These are phyloP conservation scores for Cladosporium sp. DNA, from an alignment of 2,329 filamentous ascomycete species.

Conservation along the genomic window DNA sequence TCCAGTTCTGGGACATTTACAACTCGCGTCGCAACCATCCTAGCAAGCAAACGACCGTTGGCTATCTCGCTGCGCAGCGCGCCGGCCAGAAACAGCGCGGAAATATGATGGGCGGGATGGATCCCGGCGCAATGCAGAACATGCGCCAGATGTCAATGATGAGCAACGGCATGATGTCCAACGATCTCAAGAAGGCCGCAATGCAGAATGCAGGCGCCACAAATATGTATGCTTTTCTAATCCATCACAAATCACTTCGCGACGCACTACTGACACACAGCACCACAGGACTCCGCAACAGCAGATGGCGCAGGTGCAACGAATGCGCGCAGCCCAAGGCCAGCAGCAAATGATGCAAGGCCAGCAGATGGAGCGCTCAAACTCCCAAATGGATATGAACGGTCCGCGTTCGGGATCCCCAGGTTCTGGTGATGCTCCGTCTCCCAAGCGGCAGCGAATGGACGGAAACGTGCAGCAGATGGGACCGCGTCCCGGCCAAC, in stretches of 20 bases:
- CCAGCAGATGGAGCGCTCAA: constrained; percentile 81
- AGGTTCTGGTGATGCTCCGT: constrained; percentile 79
- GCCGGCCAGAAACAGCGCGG: constrained; percentile 69
- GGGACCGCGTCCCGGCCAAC: constrained; percentile 45
- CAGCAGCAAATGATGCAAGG: constrained; percentile 64
- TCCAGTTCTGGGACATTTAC: constrained; percentile 95
- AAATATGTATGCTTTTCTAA: constrained; percentile 29
- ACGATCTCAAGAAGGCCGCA: constrained; percentile 37
- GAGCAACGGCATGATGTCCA: constrained; percentile 55
- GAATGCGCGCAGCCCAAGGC: constrained; percentile 59
- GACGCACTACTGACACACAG: constrained; percentile 2
- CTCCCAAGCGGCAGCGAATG: constrained; percentile 85
- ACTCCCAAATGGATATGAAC: constrained; percentile 82
- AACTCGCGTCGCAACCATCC: constrained; percentile 68
- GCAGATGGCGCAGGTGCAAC: constrained; percentile 47
- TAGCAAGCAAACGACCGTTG: constrained; percentile 54
- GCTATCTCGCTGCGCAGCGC: constrained; percentile 60
- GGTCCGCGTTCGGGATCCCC: constrained; percentile 80
- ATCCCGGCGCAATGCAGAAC: constrained; percentile 55
- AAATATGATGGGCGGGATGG: constrained; percentile 71
- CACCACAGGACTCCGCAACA: constrained; percentile 32
- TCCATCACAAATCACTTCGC: background rate
- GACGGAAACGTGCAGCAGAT: constrained; percentile 77
- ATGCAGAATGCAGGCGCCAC: constrained; percentile 26
- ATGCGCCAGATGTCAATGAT: constrained; percentile 54